Evolutionary conservation across 1,284 basidiomycete genomes (phyloP).

Genomic region (Porodaedalea pini): DNA sequence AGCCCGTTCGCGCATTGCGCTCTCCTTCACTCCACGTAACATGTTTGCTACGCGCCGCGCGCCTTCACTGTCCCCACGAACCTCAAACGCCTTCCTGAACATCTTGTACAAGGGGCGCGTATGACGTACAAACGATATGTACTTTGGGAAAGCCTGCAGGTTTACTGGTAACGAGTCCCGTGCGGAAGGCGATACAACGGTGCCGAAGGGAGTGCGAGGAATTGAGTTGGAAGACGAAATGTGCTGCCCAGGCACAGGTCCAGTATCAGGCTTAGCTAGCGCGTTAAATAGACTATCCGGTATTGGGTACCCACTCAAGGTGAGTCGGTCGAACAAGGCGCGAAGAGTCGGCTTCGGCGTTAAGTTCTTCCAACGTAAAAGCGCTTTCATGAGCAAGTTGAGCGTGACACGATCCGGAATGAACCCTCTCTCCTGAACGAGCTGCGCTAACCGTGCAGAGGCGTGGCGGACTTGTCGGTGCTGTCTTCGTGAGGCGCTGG

Average conservation of each 20-base stretch:
- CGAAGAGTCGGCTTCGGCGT: conserved; percentile 43
- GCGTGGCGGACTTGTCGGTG: conserved; percentile 42
- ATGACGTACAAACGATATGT: conserved; percentile 52
- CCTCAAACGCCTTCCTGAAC: conserved; percentile 62
- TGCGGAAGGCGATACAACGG: background rate
- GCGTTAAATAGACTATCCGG: background rate
- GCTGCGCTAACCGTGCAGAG: conserved; percentile 36
- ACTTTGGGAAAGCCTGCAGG: conserved; percentile 30
- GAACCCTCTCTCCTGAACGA: conserved; percentile 43
- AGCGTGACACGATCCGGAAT: conserved; percentile 58
- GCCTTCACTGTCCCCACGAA: conserved; percentile 47
- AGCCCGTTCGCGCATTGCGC: background rate
- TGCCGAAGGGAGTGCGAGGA: conserved; percentile 21
- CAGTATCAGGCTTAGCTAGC: background rate
- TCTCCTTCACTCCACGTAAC: conserved; percentile 29
- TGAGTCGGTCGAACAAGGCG: conserved; percentile 56
- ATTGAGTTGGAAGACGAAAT: background rate
- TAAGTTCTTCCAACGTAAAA: conserved; percentile 45
- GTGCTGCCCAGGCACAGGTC: background rate
- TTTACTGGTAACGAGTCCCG: conserved; percentile 28
- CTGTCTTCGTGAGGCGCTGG: conserved; percentile 34
- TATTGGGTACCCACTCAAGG: conserved; percentile 54
- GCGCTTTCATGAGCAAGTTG: conserved; percentile 58
- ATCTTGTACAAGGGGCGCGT: conserved; percentile 62
- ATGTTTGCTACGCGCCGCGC: conserved; percentile 54